phyloP scores from a whole-genome alignment of 2,329 filamentous ascomycete genomes.

The Colletotrichum australisinense region DNA sequence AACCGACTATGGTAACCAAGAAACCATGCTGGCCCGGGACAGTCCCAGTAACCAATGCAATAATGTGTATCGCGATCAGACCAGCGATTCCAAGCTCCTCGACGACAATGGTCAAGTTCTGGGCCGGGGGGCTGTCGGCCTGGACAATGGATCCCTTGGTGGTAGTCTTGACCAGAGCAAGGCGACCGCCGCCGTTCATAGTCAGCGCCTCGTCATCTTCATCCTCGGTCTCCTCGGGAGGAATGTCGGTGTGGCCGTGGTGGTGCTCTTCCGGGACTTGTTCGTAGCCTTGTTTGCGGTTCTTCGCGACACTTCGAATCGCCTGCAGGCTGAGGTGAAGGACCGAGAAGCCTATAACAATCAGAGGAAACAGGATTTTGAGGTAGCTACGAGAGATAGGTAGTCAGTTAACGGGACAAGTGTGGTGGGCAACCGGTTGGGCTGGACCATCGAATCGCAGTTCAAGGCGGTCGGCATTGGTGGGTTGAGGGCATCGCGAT shows the following conservation, averaged over 20 bases:
- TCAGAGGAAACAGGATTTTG: slow-evolving; percentile 81
- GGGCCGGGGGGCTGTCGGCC: slow-evolving; percentile 80
- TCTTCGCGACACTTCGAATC: slow-evolving; percentile 63
- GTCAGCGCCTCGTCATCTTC: slow-evolving; percentile 70
- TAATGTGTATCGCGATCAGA: slow-evolving; percentile 76
- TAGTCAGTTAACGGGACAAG: background rate
- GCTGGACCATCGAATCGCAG: too few species aligned
- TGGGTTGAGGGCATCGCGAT: background rate
- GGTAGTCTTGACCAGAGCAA: slow-evolving; percentile 69
- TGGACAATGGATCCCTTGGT: slow-evolving; percentile 73
- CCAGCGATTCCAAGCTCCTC: slow-evolving; percentile 82
- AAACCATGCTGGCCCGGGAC: slow-evolving; percentile 69
- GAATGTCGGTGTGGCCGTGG: slow-evolving; percentile 62
- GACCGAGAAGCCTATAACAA: slow-evolving; percentile 77
- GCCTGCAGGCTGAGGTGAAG: slow-evolving; percentile 71
- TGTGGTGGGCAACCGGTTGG: background rate
- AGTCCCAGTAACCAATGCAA: slow-evolving; percentile 67
- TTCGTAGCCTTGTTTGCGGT: slow-evolving; percentile 67
- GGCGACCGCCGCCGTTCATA: slow-evolving; percentile 64
- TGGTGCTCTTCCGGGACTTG: slow-evolving; percentile 58
- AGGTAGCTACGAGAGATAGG: slow-evolving; percentile 70
- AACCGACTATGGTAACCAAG: slow-evolving; percentile 71
- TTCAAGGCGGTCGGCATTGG: background rate
- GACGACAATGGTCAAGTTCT: slow-evolving; percentile 75
- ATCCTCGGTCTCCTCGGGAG: slow-evolving; percentile 60